These are phyloP conservation scores for Stagonosporopsis cucurbitacearum DNA, from an alignment of 2,329 filamentous ascomycete genomes.

Conservation along the genomic window DNA sequence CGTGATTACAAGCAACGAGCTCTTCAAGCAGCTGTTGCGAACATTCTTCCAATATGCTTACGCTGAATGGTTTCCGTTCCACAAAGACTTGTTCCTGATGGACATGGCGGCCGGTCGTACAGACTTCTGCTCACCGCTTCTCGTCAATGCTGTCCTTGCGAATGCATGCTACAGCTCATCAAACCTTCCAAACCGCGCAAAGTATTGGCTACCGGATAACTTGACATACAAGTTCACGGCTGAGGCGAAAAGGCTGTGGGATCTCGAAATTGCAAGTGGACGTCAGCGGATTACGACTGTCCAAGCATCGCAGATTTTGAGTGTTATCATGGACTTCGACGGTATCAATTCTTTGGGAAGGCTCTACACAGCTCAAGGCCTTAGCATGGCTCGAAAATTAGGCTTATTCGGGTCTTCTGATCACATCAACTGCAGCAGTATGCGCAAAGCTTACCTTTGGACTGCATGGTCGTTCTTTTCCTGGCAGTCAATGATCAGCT, in stretches of 20 bases:
- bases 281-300: neutral
- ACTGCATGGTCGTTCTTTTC: slow-evolving; percentile 2
- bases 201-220: slow-evolving; percentile 20
- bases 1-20: neutral
- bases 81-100: slow-evolving; percentile 4
- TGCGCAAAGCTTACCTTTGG: neutral
- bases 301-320: slow-evolving; percentile 3
- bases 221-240: slow-evolving; percentile 19
- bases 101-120: slow-evolving; percentile 1
- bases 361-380: neutral
- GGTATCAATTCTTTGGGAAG: slow-evolving; percentile 3
- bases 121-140: slow-evolving; percentile 4
- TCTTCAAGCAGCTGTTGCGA: slow-evolving; percentile 1
- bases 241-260: slow-evolving; percentile 23
- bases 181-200: neutral
- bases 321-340: slow-evolving; percentile 5
- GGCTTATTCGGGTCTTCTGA: neutral
- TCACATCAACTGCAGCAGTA: neutral
- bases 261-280: slow-evolving; percentile 7
- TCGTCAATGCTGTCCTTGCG: slow-evolving; percentile 9
- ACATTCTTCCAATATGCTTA: slow-evolving; percentile 4
- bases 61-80: slow-evolving; percentile 2
- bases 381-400: neutral
- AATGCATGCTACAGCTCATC: neutral
- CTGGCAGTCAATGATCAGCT: slow-evolving; percentile 8